Evolutionary conservation across 352 stramenopile genomes (phyloP), one percentile per base, ranked within the genome.

Genomic region (Phytophthora brassicae): DNA sequence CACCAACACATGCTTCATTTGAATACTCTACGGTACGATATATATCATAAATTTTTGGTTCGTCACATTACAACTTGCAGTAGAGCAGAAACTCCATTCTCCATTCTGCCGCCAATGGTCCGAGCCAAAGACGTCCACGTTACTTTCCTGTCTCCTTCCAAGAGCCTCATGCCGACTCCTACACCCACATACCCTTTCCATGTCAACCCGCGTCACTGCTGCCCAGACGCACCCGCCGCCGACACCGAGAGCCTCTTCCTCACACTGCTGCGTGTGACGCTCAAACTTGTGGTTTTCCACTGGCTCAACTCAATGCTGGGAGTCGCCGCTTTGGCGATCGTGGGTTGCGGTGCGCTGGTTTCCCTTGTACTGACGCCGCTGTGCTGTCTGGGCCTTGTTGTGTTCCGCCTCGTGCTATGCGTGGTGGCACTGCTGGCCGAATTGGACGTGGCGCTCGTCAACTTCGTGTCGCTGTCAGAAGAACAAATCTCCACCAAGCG

Each of bases 211-310:
- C 46, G 53, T 45, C 39, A 56, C 38, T 56, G 48, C 20, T 44
- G 41, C 3, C 51, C 46, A 2, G 38, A 44, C 2, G 26, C 48
- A 7, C 38, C 53, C 20, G 47, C 58, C 11, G 24, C 41, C 5
- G 43, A 68, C 26, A 60, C 47, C 4, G 60, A 74, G 36, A 58
- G 69, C 13, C 26, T 63, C 19, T 36, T 38, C 0, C 45, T 66
- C 35, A 46, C 63, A 43, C 72, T 81, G 44, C 47, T 84, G 47
- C 56, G 63, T 51, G 65, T 60, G 51, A 75, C 72, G 43, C 50
- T 85, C 24, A 76, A 74, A 36, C 80, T 90, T 23, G 58, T 78
- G 31, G 44, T 91, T 41, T 88, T 91, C 70, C 75, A 87, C 48
- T 68, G 72, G 52, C 48, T 85, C 44, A 91, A 87, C 70, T 70